Base-by-base conservation (phyloP, 1,284 basidiomycete genomes). In the Filobasidium uniguttulatum region DNA sequence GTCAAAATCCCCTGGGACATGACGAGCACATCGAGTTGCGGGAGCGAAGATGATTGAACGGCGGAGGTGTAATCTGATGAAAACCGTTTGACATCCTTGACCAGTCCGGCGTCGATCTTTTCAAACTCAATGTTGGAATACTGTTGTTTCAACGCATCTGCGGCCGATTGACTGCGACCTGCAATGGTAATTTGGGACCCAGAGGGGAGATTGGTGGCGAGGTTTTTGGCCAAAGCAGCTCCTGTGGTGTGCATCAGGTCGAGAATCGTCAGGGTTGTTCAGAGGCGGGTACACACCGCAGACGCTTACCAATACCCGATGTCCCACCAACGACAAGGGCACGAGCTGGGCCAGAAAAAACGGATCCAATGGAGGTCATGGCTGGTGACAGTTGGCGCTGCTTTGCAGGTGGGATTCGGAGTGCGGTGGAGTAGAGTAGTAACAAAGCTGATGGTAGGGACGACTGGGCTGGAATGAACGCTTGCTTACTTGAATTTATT, bases 51-150 rank as follows among this genome's bases (percentile, higher is more conserved):
- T 31, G 46, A 15, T 15, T 35, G 22, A 33, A 46, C 31, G 8
- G 29, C 8, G n/a, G 17, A 14, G 33, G 43, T 31, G 35, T 48
- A 51, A 8, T 48, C 49, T 12, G 35, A 20, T 23, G 46, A 54
- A 46, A 54, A 54, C 12, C 53, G 53, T 43, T 54, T 54, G 49
- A 54, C 49, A 22, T 54, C 53, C 15, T 35, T 38, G 41, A 54
- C 48, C 30, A 51, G 44, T 25, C 38, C 28, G 20, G 49, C 50
- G 31, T 54, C 46, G 36, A 54, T 49, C 6, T 33, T 12, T 17
- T 43, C 17, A 26, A 55, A 52, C 28, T 43, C 25, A 23, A 51
- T 40, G 9, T 37, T 49, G 15, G 20, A 36, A 17, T 33, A 23
- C 26, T n/a, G 33, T 37, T 40, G 33, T 14, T 47, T 36, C 14